A percentile compares a stretch with the other conserved stretches of the same genome.
Evolutionary conservation across 345 rosid species (phyloP).

Genomic region (Hibiscus syriacus): DNA sequence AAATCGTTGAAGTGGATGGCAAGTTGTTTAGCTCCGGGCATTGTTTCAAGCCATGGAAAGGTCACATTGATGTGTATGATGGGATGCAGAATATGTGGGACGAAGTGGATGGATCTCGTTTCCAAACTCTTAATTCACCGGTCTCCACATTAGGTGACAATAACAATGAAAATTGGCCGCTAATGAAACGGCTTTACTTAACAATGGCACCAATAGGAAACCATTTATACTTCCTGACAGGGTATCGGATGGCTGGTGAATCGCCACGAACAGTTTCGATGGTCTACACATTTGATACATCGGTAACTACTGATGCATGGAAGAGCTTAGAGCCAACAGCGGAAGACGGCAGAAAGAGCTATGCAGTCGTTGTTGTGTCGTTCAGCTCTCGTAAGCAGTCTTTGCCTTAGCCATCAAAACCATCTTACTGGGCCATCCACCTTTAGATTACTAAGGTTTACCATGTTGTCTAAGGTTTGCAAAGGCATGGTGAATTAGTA

Average conservation of each 20-base stretch:
- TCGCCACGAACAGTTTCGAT: constrained; percentile 19
- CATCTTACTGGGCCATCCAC: neutral
- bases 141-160: constrained; percentile 2
- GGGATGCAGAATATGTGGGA: constrained; percentile 45
- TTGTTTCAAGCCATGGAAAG: constrained; percentile 53
- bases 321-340: constrained; percentile 21
- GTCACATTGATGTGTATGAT: constrained; percentile 43
- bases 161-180: constrained; percentile 11
- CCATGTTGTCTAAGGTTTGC: neutral
- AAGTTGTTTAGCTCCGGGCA: constrained; percentile 52
- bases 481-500: neutral
- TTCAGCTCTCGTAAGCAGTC: neutral
- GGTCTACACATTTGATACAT: constrained; percentile 34
- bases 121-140: neutral
- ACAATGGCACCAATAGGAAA: constrained; percentile 47
- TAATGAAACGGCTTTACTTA: constrained; percentile 24
- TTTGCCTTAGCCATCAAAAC: neutral
- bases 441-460: neutral
- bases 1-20: constrained; percentile 32
- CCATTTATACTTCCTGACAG: constrained; percentile 36
- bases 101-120: constrained; percentile 38
- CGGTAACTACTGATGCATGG: constrained; percentile 31
- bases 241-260: constrained; percentile 19
- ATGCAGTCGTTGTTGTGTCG: constrained; percentile 7
- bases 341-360: constrained; percentile 4